Base-by-base conservation (phyloP, 108 stramenopile genomes). In the Nitzschia palea region DNA sequence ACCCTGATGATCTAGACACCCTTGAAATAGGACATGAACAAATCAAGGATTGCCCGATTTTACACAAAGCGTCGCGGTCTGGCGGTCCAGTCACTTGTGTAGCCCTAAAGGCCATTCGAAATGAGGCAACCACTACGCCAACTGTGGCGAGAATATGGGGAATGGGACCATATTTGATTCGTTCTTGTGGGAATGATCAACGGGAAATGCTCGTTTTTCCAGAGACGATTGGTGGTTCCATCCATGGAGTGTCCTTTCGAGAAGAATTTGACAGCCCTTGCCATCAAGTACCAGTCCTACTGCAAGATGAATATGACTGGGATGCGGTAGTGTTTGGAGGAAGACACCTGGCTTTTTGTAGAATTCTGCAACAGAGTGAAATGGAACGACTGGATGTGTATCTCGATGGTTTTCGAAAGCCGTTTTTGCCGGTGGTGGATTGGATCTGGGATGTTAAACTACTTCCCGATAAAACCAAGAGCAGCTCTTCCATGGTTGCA, bases 391-490 rank as follows among this genome's bases (percentile, higher is more conserved):
- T 32, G 1, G 54, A 72, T 57, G 27, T 57, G 1, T 17, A 12
- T 17, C 65, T 31, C 43, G 22, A 56, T 5, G 17, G 29, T 9
- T 51, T 20, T 9, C 54, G 3, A 15, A 27, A 31, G 42, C 6
- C 31, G 6, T 51, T 37, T 58, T 32, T 81, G 6, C 54, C 47
- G 17, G 58, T 82, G 20, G 66, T 70, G 4, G 85, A 89, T 76
- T 89, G 83, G 85, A 80, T 89, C 18, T 85, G 82, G 72, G 78
- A 85, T 62, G 74, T 78, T 25, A 54, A 77, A 31, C 45, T 79
- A 23, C 43, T 85, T 59, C 15, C 29, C 54, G 33, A 60, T 31
- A 9, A 23, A 36, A 55, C 34, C 28, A 65, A 68, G 20, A 28
- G 36, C 45, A 45, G 42, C 9, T 35, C 37, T 18, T 40, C 26